Base-by-base conservation (phyloP, 129 eudicot species). In the Escallonia herrerae region DNA sequence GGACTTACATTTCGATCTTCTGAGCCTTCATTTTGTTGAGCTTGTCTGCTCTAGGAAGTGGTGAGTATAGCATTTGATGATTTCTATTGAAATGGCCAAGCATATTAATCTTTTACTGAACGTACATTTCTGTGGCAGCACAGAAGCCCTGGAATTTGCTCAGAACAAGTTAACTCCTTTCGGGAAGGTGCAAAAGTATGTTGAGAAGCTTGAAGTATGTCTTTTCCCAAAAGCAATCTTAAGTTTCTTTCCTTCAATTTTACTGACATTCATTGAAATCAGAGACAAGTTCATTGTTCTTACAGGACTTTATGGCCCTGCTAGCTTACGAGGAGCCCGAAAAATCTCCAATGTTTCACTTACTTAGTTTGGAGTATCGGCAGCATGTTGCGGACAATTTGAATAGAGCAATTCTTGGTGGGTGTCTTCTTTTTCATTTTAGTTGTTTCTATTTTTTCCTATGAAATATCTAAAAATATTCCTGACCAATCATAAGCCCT, bases 311-410 rank as follows among this genome's bases (percentile, higher is more conserved):
- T 50, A 75, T 93, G 91, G 91, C 87, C 37, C 71, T 93, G 43
- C 75, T 93, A 54, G 98, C 96, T 66, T 93, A 93, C 40, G 90
- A 83, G 52, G 96, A 93, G 67, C 98, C 98, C 59, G 89, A 93
- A 65, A 93, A 79, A 55, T 88, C 96, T 14, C 98, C 98, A 22
- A 80, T 93, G 98, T 88, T 88, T 71, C 87, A 85, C 81, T 84
- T 93, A 12, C 79, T 93, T 47, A 83, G 91, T 80, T 57, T 43
- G 15, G 98, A 93, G 61, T 81, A 86, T 56, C 77, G 89, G 69
- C 89, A 93, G 63, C 79, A 86, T 56, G 85, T 88, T 67, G 95
- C 83, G 13, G 96, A 93, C 61, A 81, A 76, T 76, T 80, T 93
- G 78, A 91, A 87, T 67, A 70, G 89, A 72, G 95, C 95, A 60